Conservation (phyloP, 78 protist genomes). For the Dictyostelium citrinum region DNA sequence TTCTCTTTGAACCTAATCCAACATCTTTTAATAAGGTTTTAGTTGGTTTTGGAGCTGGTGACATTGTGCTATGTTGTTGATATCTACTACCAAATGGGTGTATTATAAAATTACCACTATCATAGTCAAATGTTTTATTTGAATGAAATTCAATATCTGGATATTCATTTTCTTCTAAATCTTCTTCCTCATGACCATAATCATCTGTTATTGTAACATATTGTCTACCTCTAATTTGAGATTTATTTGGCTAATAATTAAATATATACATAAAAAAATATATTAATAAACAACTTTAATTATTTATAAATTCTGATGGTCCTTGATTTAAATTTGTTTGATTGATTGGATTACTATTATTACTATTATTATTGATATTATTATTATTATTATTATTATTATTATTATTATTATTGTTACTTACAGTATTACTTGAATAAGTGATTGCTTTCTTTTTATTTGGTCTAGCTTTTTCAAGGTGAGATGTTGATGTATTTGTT, state of each 20-base stretch:
- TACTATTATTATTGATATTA: neutral
- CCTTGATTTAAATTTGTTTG: too few species aligned
- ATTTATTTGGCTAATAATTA: conserved; percentile 29
- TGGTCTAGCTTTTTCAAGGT: conserved; percentile 27
- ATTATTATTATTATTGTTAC: neutral
- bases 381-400: neutral
- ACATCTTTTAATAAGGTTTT: neutral
- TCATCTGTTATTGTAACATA: conserved; percentile 24
- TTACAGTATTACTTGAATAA: conserved; percentile 40
- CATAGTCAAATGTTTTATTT: neutral
- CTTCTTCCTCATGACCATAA: conserved; percentile 39
- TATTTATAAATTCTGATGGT: too few species aligned
- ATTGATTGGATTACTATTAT: neutral
- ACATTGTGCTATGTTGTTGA: neutral
- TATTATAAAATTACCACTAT: neutral
- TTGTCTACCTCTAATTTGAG: neutral
- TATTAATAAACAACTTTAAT: too few species aligned
- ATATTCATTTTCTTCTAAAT: neutral
- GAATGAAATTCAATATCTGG: neutral
- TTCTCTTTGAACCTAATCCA: conserved; percentile 1
- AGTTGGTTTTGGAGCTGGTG: neutral
- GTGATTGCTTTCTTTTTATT: conserved; percentile 31
- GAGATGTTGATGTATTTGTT: neutral
- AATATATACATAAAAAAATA: neutral
- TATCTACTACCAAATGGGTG: neutral